Base-by-base conservation (phyloP, 352 stramenopile genomes). In the Globisporangium cystogenes region DNA sequence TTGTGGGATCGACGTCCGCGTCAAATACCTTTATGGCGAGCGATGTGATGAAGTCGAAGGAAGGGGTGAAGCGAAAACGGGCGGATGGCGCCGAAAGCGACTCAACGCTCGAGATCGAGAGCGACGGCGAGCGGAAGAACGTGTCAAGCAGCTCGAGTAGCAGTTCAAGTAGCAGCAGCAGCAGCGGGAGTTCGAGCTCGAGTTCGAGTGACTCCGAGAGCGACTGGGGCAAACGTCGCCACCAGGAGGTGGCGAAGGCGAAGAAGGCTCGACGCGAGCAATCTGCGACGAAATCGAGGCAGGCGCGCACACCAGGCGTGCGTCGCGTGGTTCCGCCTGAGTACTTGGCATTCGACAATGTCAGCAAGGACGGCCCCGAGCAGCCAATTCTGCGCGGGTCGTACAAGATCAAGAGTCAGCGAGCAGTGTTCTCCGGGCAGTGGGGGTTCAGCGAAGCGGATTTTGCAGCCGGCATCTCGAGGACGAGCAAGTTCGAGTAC, bases 391-490 rank as follows among this genome's bases (percentile, higher is more conserved):
- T 90, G 40, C 77, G 67, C 27, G 79, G 79, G 6, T 59, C 60
- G 8, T 90, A 90, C 51, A 29, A 48, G 37, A 52, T 86, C 44
- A 67, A 60, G 1, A 73, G 63, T 44, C 68, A 70, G 15, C 74
- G 75, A 12, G 79, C 70, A 4, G 64, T 65, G 42, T 88, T 88
- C 48, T 52, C 64, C 3, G 79, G 79, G 0, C 52, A 67, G 15
- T 90, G 79, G 79, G 79, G 68, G 29, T 90, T 90, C 42, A 81
- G 56, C n/a, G 69, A 87, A 7, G 65, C 70, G 1, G 76, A 77
- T 14, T 87, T 86, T 26, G 40, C 62, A 20, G 44, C 57, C 1
- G 60, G 68, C n/a, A 43, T 45, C 1, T 53, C 67, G 3, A 64
- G 40, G 7, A 55, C 78, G 26, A 87, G 74, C 48, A 78, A 82